Base-by-base conservation (phyloP, 495 filamentous ascomycete species). In the Cryomyces minteri region DNA sequence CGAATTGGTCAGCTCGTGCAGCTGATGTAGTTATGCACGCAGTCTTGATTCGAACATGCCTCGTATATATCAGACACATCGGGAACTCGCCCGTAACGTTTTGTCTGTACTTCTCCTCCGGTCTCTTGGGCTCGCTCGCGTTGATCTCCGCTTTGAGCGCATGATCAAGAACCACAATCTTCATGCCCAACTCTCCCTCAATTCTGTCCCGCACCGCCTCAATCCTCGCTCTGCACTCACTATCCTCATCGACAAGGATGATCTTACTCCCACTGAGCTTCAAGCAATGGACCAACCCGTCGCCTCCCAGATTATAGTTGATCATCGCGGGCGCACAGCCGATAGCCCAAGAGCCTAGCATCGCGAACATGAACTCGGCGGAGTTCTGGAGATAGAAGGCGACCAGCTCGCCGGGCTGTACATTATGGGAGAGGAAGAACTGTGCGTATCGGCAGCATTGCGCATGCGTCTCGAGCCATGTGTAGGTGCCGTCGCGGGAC, bases 231-330 rank as follows among this genome's bases (percentile, higher is more conserved):
- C 54, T 55, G 31, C 76, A 69, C 7, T 59, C 71, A 4, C 49
- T 56, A 29, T 82, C 79, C 30, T 72, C 73, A 51, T 85, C 82
- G 7, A 82, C 76, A 31, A 88, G 50, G 6, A 84, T 52, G 10
- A 84, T 41, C 51, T 67, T 76, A 7, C 73, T 64, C 4, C 65
- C 68, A 28, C 69, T 68, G 39, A 85, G 64, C 47, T 67, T 70
- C 48, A 88, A 48, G 52, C 80, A 86, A 57, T 87, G 81, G 36
- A 82, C 45, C 47, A 87, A 54, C 1, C 76, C 77, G 42, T 81
- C 73, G 0, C 72, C 74, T 28, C 67, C 60, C 0, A 87, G 66
- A 53, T 84, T 76, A 50, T 80, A 75, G 56, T 88, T 88, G 56
- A 88, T 79, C 49, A 79, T 67, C 0, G 80, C 77, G 0, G 80